phyloP scores from a whole-genome alignment of 2,329 filamentous ascomycete genomes.

The Stachybotrys echinatus region DNA sequence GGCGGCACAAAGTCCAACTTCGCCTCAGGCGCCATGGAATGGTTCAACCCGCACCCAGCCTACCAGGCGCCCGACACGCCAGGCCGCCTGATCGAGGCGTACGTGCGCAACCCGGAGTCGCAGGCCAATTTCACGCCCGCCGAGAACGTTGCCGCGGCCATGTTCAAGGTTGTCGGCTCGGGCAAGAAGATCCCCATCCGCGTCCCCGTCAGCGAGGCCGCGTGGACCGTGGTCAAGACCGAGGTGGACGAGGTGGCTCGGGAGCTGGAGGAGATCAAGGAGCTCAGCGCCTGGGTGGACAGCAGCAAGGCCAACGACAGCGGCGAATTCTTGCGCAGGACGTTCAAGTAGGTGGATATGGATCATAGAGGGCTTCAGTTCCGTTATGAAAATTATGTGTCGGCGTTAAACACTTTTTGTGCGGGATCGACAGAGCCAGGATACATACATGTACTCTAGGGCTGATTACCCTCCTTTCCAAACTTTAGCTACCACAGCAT shows the following conservation, averaged over 20 bases:
- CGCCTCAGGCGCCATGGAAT: neutral
- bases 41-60: neutral
- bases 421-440: too few species aligned
- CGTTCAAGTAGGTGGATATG: constrained; percentile 41
- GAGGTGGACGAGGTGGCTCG: neutral
- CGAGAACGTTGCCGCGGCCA: neutral
- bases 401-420: too few species aligned
- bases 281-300: neutral
- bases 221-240: neutral
- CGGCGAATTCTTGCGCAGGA: neutral
- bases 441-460: too few species aligned
- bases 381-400: too few species aligned
- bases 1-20: neutral
- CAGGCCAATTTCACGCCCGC: neutral
- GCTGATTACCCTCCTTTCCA: too few species aligned
- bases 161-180: neutral
- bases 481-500: too few species aligned
- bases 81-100: neutral
- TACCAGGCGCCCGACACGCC: neutral
- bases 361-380: too few species aligned
- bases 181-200: neutral
- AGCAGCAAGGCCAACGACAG: neutral
- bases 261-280: constrained; percentile 1
- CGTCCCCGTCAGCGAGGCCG: neutral
- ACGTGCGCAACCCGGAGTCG: neutral